Conservation (phyloP, 208 protist genomes). For the Trypanosomatidae sp. region DNA sequence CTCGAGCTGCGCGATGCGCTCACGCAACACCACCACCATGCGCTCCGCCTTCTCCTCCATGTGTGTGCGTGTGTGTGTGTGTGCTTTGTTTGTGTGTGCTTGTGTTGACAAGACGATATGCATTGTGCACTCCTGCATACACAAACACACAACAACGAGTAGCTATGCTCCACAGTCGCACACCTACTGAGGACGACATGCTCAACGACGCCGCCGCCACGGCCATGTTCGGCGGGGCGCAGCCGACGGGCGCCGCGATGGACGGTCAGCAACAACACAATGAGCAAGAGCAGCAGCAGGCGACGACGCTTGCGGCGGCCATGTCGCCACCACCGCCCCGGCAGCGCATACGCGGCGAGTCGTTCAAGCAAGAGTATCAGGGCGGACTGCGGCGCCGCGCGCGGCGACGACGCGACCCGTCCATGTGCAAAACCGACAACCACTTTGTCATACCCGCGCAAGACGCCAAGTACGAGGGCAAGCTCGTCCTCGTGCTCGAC, state of each 20-base stretch:
- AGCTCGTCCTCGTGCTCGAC: conserved; percentile 81
- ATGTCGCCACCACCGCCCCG: too few relatives aligned
- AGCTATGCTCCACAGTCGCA: neutral
- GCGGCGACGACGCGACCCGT: conserved; percentile 71
- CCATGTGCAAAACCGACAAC: conserved; percentile 77
- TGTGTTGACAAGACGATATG: too few relatives aligned
- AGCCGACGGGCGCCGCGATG: neutral
- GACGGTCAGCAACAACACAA: neutral
- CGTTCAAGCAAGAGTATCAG: conserved; percentile 91
- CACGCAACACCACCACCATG: conserved; percentile 37
- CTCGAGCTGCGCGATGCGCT: conserved; percentile 65
- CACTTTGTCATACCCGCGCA: conserved; percentile 71
- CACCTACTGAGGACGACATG: neutral
- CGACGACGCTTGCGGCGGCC: too few relatives aligned
- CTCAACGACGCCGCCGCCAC: neutral
- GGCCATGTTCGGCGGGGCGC: neutral
- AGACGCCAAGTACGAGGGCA: conserved; percentile 54
- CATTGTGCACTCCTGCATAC: too few relatives aligned
- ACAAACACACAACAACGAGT: too few relatives aligned
- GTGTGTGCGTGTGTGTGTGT: neutral
- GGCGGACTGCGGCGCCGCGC: conserved; percentile 32
- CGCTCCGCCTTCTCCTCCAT: conserved; percentile 37
- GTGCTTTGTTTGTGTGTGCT: too few relatives aligned
- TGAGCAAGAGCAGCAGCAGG: conserved; percentile 2
- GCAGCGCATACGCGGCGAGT: conserved; percentile 81